Percentiles rank a stretch among this genome's conserved stretches.
These are phyloP conservation scores for Fusarium floridanum DNA, from an alignment of 2,329 filamentous ascomycete genomes.

Conservation along the genomic window DNA sequence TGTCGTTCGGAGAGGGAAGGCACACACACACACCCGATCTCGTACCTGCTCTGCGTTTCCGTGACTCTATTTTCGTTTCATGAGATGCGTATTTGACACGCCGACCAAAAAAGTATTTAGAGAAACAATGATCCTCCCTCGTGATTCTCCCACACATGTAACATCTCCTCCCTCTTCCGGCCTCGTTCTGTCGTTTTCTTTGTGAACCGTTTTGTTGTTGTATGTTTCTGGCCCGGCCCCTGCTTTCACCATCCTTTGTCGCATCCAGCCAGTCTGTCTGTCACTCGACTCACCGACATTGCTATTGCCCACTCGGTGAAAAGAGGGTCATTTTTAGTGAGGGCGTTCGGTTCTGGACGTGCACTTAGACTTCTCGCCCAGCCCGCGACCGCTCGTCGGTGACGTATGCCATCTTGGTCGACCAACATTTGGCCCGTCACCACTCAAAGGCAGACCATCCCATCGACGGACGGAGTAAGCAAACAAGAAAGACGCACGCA, in stretches of 20 bases:
- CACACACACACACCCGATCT: conserved; percentile 26
- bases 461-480: conserved; percentile 20
- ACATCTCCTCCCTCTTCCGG: conserved; percentile 14
- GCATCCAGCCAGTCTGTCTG: background rate
- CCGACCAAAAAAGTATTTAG: conserved; percentile 34
- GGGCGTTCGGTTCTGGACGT: conserved; percentile 32
- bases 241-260: conserved; percentile 11
- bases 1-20: conserved; percentile 15
- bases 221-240: conserved; percentile 4
- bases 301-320: conserved; percentile 28
- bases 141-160: conserved; percentile 14
- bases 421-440: conserved; percentile 33
- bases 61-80: conserved; percentile 33
- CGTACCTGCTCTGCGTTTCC: conserved; percentile 18
- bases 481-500: conserved; percentile 20
- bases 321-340: conserved; percentile 35
- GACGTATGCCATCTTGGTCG: conserved; percentile 41
- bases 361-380: conserved; percentile 44
- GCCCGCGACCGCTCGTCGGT: conserved; percentile 34
- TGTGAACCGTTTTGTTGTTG: conserved; percentile 13
- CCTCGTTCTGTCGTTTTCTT: conserved; percentile 11
- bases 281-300: conserved; percentile 38
- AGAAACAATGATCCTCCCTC: conserved; percentile 32
- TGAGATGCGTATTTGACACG: conserved; percentile 12
- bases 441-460: conserved; percentile 39